Conservation (phyloP, 148 eudicot genomes). For the Spergularia bocconei region DNA sequence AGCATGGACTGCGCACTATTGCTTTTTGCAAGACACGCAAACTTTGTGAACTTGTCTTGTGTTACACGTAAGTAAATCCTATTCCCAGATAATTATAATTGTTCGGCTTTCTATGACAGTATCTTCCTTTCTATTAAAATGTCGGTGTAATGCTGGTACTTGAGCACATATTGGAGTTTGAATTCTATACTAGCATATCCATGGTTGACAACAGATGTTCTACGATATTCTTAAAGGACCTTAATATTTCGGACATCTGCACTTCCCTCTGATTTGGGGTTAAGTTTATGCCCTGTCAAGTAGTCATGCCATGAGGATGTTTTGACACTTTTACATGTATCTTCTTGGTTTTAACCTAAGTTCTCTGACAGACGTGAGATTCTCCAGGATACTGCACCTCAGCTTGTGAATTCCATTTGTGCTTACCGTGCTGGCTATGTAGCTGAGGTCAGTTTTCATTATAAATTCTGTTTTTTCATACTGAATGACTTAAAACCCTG, state of each 20-base stretch:
- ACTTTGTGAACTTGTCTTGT: conserved; percentile 92
- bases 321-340: not conserved
- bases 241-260: not conserved
- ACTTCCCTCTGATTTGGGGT: not conserved
- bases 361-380: conserved; percentile 71
- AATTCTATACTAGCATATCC: not conserved
- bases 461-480: conserved; percentile 12
- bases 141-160: not conserved
- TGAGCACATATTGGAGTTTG: not conserved
- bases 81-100: not conserved
- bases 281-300: not conserved
- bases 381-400: conserved; percentile 81
- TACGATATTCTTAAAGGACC: conserved; percentile 2
- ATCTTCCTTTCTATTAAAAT: not conserved
- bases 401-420: conserved; percentile 57
- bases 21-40: conserved; percentile 97
- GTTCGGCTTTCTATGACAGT: not conserved
- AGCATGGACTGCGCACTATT: conserved; percentile 94
- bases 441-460: conserved; percentile 57
- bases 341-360: not conserved
- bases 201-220: conserved; percentile 5
- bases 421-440: conserved; percentile 91
- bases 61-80: conserved; percentile 67
- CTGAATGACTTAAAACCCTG: not conserved
- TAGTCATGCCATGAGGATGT: conserved; percentile 2